Conservation (phyloP, 805 yeast species). For the Candida pseudofarinosa region DNA sequence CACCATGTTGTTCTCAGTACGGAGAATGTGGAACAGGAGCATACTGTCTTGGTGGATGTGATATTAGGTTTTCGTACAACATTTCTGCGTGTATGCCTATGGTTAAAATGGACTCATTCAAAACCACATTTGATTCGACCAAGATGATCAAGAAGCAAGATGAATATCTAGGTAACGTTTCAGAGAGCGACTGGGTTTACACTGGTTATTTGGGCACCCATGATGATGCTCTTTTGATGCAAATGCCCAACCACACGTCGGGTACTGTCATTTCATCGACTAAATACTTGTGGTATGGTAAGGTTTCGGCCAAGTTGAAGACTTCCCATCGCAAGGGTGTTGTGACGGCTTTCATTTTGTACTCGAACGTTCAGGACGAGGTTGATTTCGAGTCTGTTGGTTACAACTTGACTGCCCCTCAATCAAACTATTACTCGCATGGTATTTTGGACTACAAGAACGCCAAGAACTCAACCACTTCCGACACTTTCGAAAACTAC, state of each 20-base stretch:
- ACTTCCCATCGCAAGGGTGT: conserved; percentile 79
- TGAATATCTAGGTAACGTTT: conserved; percentile 66
- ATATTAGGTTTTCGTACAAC: conserved; percentile 65
- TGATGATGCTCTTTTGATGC: conserved; percentile 55
- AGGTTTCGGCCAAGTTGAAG: conserved; percentile 62
- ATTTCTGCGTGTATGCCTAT: conserved; percentile 76
- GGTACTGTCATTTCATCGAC: conserved; percentile 84
- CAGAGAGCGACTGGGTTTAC: conserved; percentile 66
- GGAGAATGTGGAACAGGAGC: conserved; percentile 79
- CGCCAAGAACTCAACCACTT: conserved; percentile 38
- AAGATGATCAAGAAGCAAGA: conserved; percentile 17
- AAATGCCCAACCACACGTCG: conserved; percentile 71
- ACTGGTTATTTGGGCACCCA: conserved; percentile 50
- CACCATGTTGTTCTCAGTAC: conserved; percentile 83
- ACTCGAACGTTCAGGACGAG: conserved; percentile 86
- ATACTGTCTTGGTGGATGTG: conserved; percentile 84
- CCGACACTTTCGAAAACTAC: conserved; percentile 60
- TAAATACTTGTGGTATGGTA: conserved; percentile 84
- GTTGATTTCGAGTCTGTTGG: conserved; percentile 88
- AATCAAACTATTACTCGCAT: conserved; percentile 77
- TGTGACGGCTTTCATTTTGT: conserved; percentile 73
- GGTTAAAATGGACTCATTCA: conserved; percentile 60
- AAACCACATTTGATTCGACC: conserved; percentile 38
- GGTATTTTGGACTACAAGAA: conserved; percentile 70
- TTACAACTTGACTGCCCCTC: conserved; percentile 57